Evolutionary conservation across 2,329 filamentous ascomycete species (phyloP).

Genomic region (Myriosclerotinia duriaeana): DNA sequence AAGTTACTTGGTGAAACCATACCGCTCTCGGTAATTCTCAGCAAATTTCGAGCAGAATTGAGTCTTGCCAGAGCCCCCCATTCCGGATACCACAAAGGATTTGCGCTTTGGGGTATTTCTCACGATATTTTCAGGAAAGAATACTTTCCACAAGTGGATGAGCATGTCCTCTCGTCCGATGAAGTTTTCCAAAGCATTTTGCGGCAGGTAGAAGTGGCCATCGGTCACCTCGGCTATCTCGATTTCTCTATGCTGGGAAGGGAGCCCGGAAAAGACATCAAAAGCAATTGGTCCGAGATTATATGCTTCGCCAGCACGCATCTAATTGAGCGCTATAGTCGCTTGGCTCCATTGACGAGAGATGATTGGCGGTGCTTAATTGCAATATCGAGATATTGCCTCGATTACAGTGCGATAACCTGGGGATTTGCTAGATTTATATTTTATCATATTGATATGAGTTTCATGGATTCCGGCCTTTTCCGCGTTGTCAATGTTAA

Average conservation of each 20-base stretch:
- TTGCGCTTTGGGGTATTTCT: not conserved
- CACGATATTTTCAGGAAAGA: not conserved
- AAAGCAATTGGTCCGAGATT: not conserved
- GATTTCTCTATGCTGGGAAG: not conserved
- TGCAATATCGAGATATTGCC: not conserved
- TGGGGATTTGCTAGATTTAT: not conserved
- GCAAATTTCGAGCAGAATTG: not conserved
- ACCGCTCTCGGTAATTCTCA: not conserved
- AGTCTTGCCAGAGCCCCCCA: not conserved
- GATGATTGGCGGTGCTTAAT: not conserved
- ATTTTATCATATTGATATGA: not conserved
- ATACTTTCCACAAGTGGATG: not conserved
- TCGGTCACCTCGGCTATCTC: not conserved
- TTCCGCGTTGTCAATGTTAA: not conserved
- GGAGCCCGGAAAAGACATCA: not conserved
- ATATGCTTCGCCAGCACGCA: not conserved
- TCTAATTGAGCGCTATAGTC: not conserved
- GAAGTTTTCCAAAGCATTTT: not conserved
- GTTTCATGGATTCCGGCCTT: not conserved
- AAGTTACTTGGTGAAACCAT: too few relatives aligned
- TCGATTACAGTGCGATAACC: not conserved
- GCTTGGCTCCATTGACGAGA: not conserved
- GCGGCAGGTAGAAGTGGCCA: not conserved
- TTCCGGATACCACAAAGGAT: not conserved
- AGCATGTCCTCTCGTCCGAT: not conserved